These are phyloP conservation scores for Retiboletus fuscus DNA, from an alignment of 1,284 basidiomycete species.

Conservation along the genomic window DNA sequence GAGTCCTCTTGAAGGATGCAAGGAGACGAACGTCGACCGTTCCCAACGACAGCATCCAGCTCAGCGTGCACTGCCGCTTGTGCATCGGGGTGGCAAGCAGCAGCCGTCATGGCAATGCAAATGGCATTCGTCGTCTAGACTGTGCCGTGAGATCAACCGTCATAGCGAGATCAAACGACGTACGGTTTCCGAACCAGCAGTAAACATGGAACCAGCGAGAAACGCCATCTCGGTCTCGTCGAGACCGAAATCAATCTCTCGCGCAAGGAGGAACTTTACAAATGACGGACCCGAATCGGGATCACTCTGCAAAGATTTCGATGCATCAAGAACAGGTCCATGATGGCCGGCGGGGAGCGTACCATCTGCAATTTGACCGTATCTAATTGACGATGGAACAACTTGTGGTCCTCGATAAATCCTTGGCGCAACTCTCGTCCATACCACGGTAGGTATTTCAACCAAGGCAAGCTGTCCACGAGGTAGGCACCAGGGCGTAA, in stretches of 20 bases:
- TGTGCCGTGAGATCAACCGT: not conserved
- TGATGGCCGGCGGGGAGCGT: not conserved
- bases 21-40: slow-evolving; percentile 15
- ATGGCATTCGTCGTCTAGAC: slow-evolving; percentile 14
- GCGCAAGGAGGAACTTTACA: slow-evolving; percentile 24
- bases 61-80: slow-evolving; percentile 32
- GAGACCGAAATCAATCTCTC: slow-evolving; percentile 22
- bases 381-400: slow-evolving; percentile 21
- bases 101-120: slow-evolving; percentile 13
- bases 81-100: slow-evolving; percentile 22
- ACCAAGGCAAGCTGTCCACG: slow-evolving; percentile 24
- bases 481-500: slow-evolving; percentile 26
- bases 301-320: slow-evolving; percentile 15
- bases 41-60: slow-evolving; percentile 26
- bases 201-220: slow-evolving; percentile 24
- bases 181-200: slow-evolving; percentile 21
- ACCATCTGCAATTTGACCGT: slow-evolving; percentile 27
- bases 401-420: slow-evolving; percentile 19
- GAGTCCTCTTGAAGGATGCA: not conserved
- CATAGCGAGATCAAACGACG: not conserved
- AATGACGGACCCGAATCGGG: slow-evolving; percentile 25
- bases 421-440: slow-evolving; percentile 16
- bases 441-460: slow-evolving; percentile 33
- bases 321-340: not conserved
- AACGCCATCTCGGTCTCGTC: slow-evolving; percentile 34